These are phyloP conservation scores for Diaporthe vexans DNA, from an alignment of 2,329 filamentous ascomycete genomes.

Conservation along the genomic window DNA sequence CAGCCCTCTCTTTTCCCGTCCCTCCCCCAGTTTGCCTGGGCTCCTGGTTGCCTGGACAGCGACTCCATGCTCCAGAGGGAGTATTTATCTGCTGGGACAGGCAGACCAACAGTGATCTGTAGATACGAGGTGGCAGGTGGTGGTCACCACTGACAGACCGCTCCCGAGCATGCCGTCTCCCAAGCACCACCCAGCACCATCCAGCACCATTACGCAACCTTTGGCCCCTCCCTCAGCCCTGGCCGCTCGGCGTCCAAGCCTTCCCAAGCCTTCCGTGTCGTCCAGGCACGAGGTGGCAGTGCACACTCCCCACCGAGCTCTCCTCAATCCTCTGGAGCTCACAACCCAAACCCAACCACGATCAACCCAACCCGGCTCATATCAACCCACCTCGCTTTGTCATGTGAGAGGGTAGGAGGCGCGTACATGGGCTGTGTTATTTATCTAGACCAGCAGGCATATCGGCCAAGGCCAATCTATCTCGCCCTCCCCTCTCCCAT, in stretches of 20 bases:
- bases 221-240: constrained; percentile 23
- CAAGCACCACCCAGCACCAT: neutral
- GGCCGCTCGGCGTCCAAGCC: constrained; percentile 31
- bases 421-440: constrained; percentile 13
- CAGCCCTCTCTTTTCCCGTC: constrained; percentile 28
- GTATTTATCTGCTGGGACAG: neutral
- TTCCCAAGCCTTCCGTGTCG: constrained; percentile 20
- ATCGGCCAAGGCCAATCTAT: constrained; percentile 11
- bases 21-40: neutral
- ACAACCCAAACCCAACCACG: neutral
- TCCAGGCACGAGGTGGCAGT: constrained; percentile 33
- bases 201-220: constrained; percentile 21
- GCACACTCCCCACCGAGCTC: constrained; percentile 8
- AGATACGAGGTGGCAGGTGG: neutral
- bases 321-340: neutral
- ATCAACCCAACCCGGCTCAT: neutral
- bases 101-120: neutral
- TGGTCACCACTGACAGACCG: constrained; percentile 4
- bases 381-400: neutral
- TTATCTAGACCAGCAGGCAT: constrained; percentile 18
- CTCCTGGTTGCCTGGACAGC: constrained; percentile 9
- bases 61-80: neutral
- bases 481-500: constrained; percentile 15
- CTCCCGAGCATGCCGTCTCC: neutral
- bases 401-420: neutral